Base-by-base conservation (phyloP, 352 stramenopile genomes). In the Blastocystis sp. region DNA sequence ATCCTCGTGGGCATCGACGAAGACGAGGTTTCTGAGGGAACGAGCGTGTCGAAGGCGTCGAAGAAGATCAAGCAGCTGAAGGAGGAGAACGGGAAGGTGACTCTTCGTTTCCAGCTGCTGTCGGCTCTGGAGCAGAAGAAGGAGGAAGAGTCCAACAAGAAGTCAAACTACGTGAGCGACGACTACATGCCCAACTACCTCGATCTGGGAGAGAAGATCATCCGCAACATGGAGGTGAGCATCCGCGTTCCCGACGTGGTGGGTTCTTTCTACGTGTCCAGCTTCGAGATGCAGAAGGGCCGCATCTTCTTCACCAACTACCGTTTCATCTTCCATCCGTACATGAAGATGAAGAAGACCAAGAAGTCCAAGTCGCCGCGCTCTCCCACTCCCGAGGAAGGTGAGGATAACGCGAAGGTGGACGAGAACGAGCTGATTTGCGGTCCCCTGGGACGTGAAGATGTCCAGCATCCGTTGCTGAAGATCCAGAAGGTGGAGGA, bases 41-140 rank as follows among this genome's bases (percentile, higher is more conserved):
- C 59, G 34, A 59, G 34, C 21, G 63, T 76, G 36, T 48, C 34
- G 0, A 85, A 76, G 40, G 75, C 75, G 11, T 76, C 57, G 21
- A 76, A 72, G 57, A 76, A 72, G 57, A 76, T 85, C 46, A 85
- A 85, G 44, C 49, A 85, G 46, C 64, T 85, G 49, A 85, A 85
- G 46, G 75, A 72, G 57, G 75, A 72, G 63, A 76, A 76, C n/a
- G 57, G 75, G 1, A 48, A 54, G 40, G 75, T 85, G 51, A 48
- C 53, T 14, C 75, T 85, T 34, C 69, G 65, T 44, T 85, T 85
- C 63, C 57, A 76, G 57, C 29, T 76, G 46, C 42, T 72, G 44
- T 85, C 75, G 29, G 75, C 63, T 24, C 27, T 85, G 21, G 75
- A 85, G 51, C 75, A 85, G 46, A 85, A 85, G 63, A 61, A 63